Conservation (phyloP, 176 grass and related monocot species). For the Alopecurus myosuroides region DNA sequence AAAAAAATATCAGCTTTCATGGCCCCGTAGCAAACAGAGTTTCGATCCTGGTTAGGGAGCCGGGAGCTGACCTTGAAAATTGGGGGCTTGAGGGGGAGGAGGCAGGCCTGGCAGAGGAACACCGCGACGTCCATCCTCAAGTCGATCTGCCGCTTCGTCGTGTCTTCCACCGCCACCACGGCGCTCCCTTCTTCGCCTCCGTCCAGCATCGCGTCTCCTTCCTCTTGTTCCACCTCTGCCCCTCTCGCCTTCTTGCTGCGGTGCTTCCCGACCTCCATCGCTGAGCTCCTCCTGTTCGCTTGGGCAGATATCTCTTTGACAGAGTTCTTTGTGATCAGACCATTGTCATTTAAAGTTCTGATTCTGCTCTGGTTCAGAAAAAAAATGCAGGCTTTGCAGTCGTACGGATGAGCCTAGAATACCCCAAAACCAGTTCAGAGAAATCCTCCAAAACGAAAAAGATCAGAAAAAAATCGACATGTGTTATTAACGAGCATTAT, state of each 20-base stretch:
- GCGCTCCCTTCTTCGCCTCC: not conserved
- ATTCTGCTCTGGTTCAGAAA: too few species aligned
- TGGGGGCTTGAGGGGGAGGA: slow-evolving; percentile 5
- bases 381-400: too few species aligned
- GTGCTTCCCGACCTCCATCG: not conserved
- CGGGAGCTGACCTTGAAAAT: not conserved
- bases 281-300: too few species aligned
- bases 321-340: too few species aligned
- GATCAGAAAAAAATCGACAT: too few species aligned
- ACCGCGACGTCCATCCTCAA: not conserved
- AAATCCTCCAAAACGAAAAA: too few species aligned
- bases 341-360: too few species aligned
- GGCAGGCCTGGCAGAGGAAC: slow-evolving; percentile 1
- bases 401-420: too few species aligned
- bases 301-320: too few species aligned
- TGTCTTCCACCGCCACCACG: not conserved
- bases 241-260: not conserved
- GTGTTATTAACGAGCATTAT: too few species aligned
- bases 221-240: not conserved
- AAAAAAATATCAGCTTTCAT: not conserved
- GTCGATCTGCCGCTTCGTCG: not conserved
- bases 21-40: not conserved
- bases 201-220: not conserved
- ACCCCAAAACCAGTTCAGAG: too few species aligned
- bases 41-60: too few species aligned